Evolutionary conservation across 352 stramenopile genomes (phyloP).

Genomic region (Phytopythium kandeliae): DNA sequence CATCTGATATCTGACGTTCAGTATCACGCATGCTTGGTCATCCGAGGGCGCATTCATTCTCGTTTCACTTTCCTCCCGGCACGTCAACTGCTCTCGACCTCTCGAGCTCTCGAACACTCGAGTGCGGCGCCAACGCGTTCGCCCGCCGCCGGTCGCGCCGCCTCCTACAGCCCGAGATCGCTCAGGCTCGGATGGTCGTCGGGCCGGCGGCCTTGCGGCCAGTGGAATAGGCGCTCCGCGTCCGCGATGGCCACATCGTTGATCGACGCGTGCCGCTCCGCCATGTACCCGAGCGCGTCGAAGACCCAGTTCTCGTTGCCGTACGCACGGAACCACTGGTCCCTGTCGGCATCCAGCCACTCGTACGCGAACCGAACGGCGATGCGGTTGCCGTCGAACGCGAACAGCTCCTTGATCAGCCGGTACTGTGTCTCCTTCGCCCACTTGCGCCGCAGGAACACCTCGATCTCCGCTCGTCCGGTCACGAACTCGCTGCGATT

Average conservation of each 20-base stretch:
- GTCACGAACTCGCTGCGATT: constrained; percentile 83
- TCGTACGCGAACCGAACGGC: constrained; percentile 89
- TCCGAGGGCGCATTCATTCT: no score
- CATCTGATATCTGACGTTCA: no score
- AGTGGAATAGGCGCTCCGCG: constrained; percentile 63
- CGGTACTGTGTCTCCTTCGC: constrained; percentile 68
- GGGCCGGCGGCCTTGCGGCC: constrained; percentile 43
- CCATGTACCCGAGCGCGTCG: constrained; percentile 74
- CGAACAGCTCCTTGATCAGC: constrained; percentile 89
- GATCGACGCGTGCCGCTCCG: constrained; percentile 80
- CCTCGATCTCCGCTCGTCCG: constrained; percentile 65
- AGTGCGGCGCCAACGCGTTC: no score
- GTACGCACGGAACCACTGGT: constrained; percentile 80
- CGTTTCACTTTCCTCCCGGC: no score
- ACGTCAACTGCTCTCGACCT: no score
- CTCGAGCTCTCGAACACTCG: no score
- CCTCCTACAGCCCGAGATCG: constrained; percentile 23
- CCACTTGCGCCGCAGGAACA: constrained; percentile 81
- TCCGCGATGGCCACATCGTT: constrained; percentile 81
- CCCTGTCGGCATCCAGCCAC: constrained; percentile 36
- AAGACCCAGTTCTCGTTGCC: constrained; percentile 92
- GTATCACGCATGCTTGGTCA: no score
- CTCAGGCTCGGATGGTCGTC: constrained; percentile 35
- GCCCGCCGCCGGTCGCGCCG: no score
- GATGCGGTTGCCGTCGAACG: constrained; percentile 76